phyloP scores from a whole-genome alignment of 805 yeast genomes.

The Candida easanensis region DNA sequence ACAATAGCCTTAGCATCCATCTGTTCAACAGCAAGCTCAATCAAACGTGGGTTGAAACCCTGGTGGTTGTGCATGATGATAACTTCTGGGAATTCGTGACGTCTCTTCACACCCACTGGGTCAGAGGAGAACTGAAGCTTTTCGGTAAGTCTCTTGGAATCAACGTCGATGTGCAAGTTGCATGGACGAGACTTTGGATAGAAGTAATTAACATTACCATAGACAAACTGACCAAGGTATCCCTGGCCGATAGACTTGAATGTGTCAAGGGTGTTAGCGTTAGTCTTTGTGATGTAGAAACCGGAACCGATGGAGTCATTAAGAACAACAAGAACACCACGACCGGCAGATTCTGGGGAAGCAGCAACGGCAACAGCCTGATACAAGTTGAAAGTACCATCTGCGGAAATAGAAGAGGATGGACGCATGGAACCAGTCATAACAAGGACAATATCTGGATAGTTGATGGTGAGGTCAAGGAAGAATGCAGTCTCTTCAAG shows the following conservation, averaged over 20 bases:
- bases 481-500: constrained; percentile 68
- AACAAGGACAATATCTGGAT: constrained; percentile 55
- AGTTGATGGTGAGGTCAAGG: constrained; percentile 45
- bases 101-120: constrained; percentile 25
- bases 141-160: constrained; percentile 22
- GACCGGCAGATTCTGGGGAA: constrained; percentile 43
- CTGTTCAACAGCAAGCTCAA: constrained; percentile 44
- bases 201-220: constrained; percentile 61
- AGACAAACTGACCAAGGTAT: constrained; percentile 66
- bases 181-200: constrained; percentile 61
- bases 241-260: constrained; percentile 70
- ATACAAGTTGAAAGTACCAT: constrained; percentile 70
- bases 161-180: constrained; percentile 37
- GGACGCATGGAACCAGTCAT: constrained; percentile 78
- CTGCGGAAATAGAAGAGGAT: constrained; percentile 64
- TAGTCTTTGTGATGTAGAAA: constrained; percentile 65
- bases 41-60: constrained; percentile 48
- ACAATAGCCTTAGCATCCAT: constrained; percentile 52
- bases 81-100: constrained; percentile 39
- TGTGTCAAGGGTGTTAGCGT: constrained; percentile 68
- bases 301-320: constrained; percentile 72
- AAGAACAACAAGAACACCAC: constrained; percentile 63
- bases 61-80: constrained; percentile 61
- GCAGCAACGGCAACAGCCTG: constrained; percentile 68
- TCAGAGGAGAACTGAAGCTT: constrained; percentile 23